phyloP scores from a whole-genome alignment of 2,329 filamentous ascomycete genomes.

The Colletotrichum viniferum region DNA sequence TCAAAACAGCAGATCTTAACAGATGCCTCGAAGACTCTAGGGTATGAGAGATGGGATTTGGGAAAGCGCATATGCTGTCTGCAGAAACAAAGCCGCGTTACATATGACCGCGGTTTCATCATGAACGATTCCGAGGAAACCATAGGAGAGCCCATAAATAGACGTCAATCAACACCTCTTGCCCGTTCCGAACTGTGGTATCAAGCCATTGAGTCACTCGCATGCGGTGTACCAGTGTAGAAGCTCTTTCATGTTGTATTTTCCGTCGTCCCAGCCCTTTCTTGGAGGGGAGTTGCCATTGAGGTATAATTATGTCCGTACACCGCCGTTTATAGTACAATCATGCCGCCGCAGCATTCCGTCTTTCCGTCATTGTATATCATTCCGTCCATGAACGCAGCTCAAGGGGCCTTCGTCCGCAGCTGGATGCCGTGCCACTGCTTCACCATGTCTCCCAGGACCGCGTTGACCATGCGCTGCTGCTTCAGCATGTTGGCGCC shows the following conservation, averaged over 20 bases:
- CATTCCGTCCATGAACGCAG: background rate
- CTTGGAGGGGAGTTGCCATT: background rate
- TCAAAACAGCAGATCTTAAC: background rate
- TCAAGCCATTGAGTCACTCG: background rate
- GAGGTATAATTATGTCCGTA: background rate
- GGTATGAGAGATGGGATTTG: background rate
- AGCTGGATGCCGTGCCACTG: slow-evolving; percentile 84
- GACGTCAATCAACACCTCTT: background rate
- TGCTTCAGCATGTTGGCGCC: slow-evolving; percentile 79
- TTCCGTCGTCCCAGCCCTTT: background rate
- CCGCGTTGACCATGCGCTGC: slow-evolving; percentile 79
- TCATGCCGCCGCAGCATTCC: background rate
- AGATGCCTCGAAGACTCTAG: background rate
- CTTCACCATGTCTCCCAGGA: slow-evolving; percentile 77
- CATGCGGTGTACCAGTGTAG: background rate
- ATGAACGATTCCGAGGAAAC: too few species aligned
- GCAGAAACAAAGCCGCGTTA: background rate
- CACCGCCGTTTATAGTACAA: slow-evolving; percentile 15
- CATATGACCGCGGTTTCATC: background rate
- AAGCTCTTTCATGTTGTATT: background rate
- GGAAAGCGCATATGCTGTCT: background rate
- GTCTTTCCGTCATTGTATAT: background rate
- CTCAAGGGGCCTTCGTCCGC: slow-evolving; percentile 64
- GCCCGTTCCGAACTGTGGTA: background rate
- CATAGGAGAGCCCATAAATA: too few species aligned